Percentiles rank a stretch among this genome's conserved stretches.
These are phyloP conservation scores for Lactarius sp. DNA, from an alignment of 768 basidiomycete genomes.

Conservation along the genomic window DNA sequence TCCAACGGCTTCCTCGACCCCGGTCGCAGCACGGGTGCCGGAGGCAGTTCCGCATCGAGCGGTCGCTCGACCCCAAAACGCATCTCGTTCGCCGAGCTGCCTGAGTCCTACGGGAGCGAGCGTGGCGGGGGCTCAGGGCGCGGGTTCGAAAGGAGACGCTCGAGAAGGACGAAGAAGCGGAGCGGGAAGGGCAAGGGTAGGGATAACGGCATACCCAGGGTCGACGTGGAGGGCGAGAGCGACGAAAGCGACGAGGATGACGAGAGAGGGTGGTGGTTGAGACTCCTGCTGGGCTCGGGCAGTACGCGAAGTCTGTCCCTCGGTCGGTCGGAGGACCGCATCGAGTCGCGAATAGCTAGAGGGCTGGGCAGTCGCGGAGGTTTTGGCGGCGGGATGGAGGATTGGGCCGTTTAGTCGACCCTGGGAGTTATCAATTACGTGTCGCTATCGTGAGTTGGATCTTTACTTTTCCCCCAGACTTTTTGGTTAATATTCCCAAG, in stretches of 20 bases:
- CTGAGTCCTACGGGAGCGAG: conserved; percentile 49
- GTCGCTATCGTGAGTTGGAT: background rate
- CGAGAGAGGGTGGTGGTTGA: conserved; percentile 30
- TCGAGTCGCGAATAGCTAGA: conserved; percentile 34
- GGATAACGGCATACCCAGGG: conserved; percentile 34
- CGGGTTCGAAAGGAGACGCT: conserved; percentile 21
- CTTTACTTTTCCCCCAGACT: background rate
- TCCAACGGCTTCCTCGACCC: conserved; percentile 25
- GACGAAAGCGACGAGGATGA: conserved; percentile 16
- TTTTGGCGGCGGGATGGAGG: conserved; percentile 45
- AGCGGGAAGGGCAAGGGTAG: conserved; percentile 31
- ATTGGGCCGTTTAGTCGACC: conserved; percentile 39
- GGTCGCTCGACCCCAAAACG: conserved; percentile 59
- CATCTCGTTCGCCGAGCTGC: conserved; percentile 74
- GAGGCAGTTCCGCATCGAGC: conserved; percentile 42
- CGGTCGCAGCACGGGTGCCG: conserved; percentile 28
- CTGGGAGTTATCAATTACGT: conserved; percentile 12
- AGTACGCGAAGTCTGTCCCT: conserved; percentile 15
- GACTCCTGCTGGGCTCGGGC: conserved; percentile 31
- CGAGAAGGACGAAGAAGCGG: conserved; percentile 27
- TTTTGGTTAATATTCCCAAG: conserved; percentile 1
- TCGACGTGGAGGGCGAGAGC: conserved; percentile 27
- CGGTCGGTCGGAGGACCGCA: conserved; percentile 49
- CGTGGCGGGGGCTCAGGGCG: conserved; percentile 22
- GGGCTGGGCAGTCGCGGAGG: conserved; percentile 34